Base-by-base conservation (phyloP, 345 rosid genomes). In the Cardamine resedifolia region DNA sequence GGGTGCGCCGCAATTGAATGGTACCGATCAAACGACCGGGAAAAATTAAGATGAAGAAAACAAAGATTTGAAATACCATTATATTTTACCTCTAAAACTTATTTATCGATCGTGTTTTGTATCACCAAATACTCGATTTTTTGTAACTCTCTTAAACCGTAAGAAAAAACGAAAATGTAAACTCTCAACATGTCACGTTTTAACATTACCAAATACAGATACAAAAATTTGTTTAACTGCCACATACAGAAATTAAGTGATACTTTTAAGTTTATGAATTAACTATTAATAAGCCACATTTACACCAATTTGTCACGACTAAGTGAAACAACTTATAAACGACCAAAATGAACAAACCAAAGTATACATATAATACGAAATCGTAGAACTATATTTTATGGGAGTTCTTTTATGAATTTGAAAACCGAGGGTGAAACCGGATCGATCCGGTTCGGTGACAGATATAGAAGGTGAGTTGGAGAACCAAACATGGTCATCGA, bases 401-500 rank as follows among this genome's bases (percentile, higher is more conserved):
- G 34, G n/a, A 77, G 60, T 30, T 60, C 58, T 59, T 66, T 33
- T 27, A 66, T 34, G 73, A 60, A 67, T 47, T 71, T 66, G 4
- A 14, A 67, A 44, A 45, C 56, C 28, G 44, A 66, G 14, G 64
- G 69, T 18, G 44, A 66, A 65, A 71, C 55, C 44, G 52, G 21
- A 44, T 45, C 43, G 44, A 53, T 53, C 28, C 58, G 36, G 53
- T 45, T 72, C 20, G 73, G 77, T 11, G 64, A 50, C 60, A 57
- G 12, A 23, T 61, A 62, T 3, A 56, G 31, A 73, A 48, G 50
- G 28, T 68, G 56, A 21, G 20, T 62, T 33, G 81, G 78, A 44
- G 74, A 78, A 62, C 74, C 69, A 52, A 73, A 73, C 66, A 68
- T 68, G 7, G 50, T 58, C 70, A 73, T 71, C 23, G 81, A 73